Evolutionary conservation across 352 stramenopile genomes (phyloP).

Genomic region (Phytophthora kernoviae): DNA sequence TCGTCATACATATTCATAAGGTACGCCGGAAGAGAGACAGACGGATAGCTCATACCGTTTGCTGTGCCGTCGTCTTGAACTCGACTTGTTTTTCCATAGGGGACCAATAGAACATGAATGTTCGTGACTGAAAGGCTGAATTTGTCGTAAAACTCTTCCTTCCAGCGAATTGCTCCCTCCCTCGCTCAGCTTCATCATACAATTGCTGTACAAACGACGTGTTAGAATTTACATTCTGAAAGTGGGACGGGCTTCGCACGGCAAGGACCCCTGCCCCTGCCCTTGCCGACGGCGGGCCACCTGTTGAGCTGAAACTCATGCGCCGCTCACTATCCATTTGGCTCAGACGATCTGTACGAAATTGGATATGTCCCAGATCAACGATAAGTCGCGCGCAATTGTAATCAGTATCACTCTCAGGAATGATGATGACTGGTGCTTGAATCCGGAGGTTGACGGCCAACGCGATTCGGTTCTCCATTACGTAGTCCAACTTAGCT

Average conservation of each 20-base stretch:
- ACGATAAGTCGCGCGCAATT: conserved; percentile 80
- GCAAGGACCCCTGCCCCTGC: conserved; percentile 42
- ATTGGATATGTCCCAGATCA: conserved; percentile 86
- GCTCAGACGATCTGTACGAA: conserved; percentile 82
- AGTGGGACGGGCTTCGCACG: conserved; percentile 44
- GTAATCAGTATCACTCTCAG: conserved; percentile 79
- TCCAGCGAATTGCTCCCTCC: conserved; percentile 88
- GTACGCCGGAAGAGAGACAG: conserved; percentile 50
- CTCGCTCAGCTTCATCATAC: conserved; percentile 85
- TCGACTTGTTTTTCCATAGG: conserved; percentile 57
- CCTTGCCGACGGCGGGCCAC: conserved; percentile 31
- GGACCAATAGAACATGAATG: conserved; percentile 82
- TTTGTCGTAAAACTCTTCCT: conserved; percentile 92
- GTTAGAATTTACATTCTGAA: conserved; percentile 41
- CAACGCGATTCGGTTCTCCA: conserved; percentile 85
- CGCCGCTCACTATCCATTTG: conserved; percentile 68
- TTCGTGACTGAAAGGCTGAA: conserved; percentile 86
- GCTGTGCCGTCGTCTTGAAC: conserved; percentile 25
- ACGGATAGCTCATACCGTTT: conserved; percentile 33
- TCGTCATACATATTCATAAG: conserved; percentile 46
- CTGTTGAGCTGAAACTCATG: conserved; percentile 37
- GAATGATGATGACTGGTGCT: conserved; percentile 85
- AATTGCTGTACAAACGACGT: conserved; percentile 87
- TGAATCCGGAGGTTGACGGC: conserved; percentile 85
- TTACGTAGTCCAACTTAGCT: conserved; percentile 89